Percentiles rank a stretch among this genome's conserved stretches.
Conservation (phyloP, 2,329 filamentous ascomycete species). For the Myriangium duriaei region DNA sequence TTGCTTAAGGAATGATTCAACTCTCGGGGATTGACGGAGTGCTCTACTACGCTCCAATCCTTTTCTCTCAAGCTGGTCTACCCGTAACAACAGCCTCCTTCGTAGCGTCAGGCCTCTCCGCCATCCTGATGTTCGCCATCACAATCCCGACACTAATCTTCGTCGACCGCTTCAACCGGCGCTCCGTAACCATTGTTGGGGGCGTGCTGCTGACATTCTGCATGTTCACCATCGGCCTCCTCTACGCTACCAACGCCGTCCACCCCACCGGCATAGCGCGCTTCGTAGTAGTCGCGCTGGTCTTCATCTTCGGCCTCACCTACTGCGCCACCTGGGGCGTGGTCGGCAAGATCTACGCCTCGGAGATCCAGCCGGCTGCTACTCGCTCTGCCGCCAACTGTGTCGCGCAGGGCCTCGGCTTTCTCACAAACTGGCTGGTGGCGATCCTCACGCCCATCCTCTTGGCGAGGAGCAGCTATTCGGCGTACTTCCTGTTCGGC, state of each 20-base stretch:
- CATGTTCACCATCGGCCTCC: slow-evolving; percentile 42
- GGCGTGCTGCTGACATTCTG: slow-evolving; percentile 38
- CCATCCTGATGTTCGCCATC: slow-evolving; percentile 41
- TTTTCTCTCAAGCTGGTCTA: slow-evolving; percentile 46
- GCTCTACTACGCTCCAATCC: slow-evolving; percentile 41
- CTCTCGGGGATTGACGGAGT: slow-evolving; percentile 48
- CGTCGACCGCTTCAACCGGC: slow-evolving; percentile 43
- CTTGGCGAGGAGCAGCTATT: slow-evolving; percentile 27
- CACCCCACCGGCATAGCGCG: slow-evolving; percentile 19
- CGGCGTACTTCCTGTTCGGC: slow-evolving; percentile 25
- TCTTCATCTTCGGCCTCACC: slow-evolving; percentile 36
- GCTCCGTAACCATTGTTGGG: slow-evolving; percentile 41
- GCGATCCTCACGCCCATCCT: slow-evolving; percentile 37
- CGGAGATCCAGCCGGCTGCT: slow-evolving; percentile 43
- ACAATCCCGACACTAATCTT: slow-evolving; percentile 43
- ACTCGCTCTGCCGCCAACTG: slow-evolving; percentile 43
- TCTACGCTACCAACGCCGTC: slow-evolving; percentile 32
- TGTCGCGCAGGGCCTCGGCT: slow-evolving; percentile 41
- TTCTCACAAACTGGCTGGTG: slow-evolving; percentile 27
- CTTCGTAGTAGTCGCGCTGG: slow-evolving; percentile 38
- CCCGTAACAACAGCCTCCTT: slow-evolving; percentile 40
- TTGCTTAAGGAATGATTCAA: no score
- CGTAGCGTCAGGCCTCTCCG: slow-evolving; percentile 46
- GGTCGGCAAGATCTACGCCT: slow-evolving; percentile 43
- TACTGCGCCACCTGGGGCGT: slow-evolving; percentile 42